Conservation (phyloP, 164 flowering plant genomes). For the Vitis labrusca region DNA sequence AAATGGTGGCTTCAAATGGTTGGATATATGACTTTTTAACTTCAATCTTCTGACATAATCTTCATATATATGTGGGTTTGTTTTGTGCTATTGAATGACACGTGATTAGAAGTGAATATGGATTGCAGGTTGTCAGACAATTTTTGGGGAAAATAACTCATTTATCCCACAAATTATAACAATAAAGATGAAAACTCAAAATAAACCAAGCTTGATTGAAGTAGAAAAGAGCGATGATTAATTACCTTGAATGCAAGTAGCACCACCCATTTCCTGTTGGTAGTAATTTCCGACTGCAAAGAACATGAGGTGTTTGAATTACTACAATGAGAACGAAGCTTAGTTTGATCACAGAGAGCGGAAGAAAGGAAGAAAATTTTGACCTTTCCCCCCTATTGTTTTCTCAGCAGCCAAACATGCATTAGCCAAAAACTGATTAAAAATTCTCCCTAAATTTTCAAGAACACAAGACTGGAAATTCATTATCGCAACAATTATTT, state of each 20-base stretch:
- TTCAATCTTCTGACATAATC: no score
- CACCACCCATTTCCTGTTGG: slow-evolving; percentile 37
- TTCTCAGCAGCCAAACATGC: no score
- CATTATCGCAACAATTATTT: no score
- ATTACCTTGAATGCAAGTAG: slow-evolving; percentile 52
- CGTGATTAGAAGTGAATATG: no score
- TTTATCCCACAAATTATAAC: neutral
- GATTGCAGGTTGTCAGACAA: no score
- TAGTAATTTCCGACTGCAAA: slow-evolving; percentile 25
- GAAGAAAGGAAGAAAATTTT: neutral
- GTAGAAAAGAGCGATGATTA: neutral
- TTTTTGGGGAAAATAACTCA: neutral
- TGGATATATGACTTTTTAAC: neutral
- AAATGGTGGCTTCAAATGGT: neutral
- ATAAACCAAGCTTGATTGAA: neutral
- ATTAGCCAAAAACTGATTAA: no score
- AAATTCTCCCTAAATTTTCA: no score
- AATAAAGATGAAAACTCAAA: neutral
- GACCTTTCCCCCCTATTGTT: no score
- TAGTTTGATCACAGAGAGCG: neutral
- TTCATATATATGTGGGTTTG: no score
- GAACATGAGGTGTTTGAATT: neutral
- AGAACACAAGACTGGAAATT: no score
- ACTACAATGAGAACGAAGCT: neutral
- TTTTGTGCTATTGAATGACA: no score